Base-by-base conservation (phyloP, 2,329 filamentous ascomycete species). In the Aspergillus thermomutatus region DNA sequence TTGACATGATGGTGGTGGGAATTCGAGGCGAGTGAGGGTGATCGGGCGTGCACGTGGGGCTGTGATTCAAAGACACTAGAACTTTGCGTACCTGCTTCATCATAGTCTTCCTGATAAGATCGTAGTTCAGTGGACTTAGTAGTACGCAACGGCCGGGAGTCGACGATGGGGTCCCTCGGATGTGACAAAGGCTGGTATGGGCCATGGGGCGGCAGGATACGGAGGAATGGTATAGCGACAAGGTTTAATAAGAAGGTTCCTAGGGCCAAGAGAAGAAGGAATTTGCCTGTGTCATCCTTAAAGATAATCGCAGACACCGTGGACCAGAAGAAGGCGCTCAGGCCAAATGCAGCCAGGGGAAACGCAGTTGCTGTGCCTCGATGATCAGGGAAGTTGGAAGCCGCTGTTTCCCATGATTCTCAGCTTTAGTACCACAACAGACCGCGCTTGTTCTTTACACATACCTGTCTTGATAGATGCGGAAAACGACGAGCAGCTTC, bases 301-400 rank as follows among this genome's bases (percentile, higher is more conserved):
- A 96, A 92, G 43, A 91, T 78, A 49, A 95, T 70, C 19, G 86
- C 85, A 23, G 91, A 90, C 34, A 95, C 76, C 2, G 87, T 82
- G 0, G 94, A 93, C 77, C 97, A 99, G 79, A 97, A 96, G 76
- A 99, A 94, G 54, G 94, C 94, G 71, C 92, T 97, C 56, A 99
- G 78, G 3, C 94, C 94, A 70, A 97, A 97, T 3, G 91, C 92
- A 55, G 94, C 91, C 55, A 97, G 77, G 5, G 94, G 93, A 66
- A 97, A 94, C 1, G 92, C 92, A 5, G 94, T 97, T 5, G 94
- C 94, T 3, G 93, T 96, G 54, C 94, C 94, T 61, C 94, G 86
- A 71, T 96, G 89, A 57, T 88, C 84, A 11, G 93, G 93, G 86
- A 92, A 97, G 75, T 97, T 97, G 62, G 94, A 82, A 9, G 92